A percentile compares a stretch with the other conserved stretches of the same genome.
Evolutionary conservation across 345 rosid genomes (phyloP).

Genomic region (Gossypium mustelinum): DNA sequence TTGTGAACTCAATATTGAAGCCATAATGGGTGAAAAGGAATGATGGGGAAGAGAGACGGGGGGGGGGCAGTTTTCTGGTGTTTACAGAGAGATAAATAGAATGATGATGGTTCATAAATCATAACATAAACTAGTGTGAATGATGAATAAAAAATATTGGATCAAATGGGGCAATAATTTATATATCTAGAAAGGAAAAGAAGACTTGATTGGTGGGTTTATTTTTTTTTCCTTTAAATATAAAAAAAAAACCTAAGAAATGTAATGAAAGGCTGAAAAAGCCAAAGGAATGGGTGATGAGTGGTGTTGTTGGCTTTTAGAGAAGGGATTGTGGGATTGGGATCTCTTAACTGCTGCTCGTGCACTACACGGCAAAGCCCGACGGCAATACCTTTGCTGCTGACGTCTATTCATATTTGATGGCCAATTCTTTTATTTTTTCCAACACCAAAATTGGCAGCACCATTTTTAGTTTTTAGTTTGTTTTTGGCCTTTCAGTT

Average conservation of each 20-base stretch:
- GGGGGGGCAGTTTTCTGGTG: background rate
- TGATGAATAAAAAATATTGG: slow-evolving; percentile 3
- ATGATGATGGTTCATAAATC: background rate
- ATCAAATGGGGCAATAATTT: slow-evolving; percentile 7
- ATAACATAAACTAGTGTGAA: slow-evolving; percentile 4
- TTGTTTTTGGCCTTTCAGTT: background rate
- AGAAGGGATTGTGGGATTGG: background rate
- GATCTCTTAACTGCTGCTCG: slow-evolving; percentile 8
- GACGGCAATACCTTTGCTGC: background rate
- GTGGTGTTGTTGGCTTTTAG: slow-evolving; percentile 6
- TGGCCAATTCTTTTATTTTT: background rate
- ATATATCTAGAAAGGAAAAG: background rate
- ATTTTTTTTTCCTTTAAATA: background rate
- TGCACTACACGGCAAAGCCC: slow-evolving; percentile 8
- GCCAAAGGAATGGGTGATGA: background rate
- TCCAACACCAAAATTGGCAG: background rate
- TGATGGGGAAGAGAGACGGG: background rate
- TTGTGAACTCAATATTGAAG: slow-evolving; percentile 51
- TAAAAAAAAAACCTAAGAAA: background rate
- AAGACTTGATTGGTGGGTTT: slow-evolving; percentile 5
- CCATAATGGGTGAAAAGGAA: slow-evolving; percentile 26
- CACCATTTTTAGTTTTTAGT: background rate
- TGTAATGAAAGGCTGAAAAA: background rate
- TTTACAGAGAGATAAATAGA: slow-evolving; percentile 8
- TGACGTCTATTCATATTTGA: background rate